Evolutionary conservation across 2,329 filamentous ascomycete species (phyloP).

Genomic region (Hypoxylon sp.): DNA sequence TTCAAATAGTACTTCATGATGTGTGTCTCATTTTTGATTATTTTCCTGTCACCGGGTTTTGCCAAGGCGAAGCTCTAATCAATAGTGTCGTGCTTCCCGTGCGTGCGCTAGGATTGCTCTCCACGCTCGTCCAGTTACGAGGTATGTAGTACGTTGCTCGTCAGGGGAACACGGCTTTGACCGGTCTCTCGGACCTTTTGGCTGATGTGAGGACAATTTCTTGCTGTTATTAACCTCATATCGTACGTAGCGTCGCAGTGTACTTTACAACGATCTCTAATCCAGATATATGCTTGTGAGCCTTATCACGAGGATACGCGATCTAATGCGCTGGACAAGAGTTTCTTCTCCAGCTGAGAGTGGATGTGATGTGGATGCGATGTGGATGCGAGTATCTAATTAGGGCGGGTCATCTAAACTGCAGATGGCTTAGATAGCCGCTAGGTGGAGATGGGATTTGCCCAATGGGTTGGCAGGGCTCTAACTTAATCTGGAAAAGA

Average conservation of each 20-base stretch:
- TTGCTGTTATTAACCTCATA: slow-evolving; percentile 2
- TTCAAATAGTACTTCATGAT: neutral
- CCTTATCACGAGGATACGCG: slow-evolving; percentile 9
- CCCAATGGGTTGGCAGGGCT: slow-evolving; percentile 2
- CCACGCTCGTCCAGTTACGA: neutral
- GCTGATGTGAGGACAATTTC: neutral
- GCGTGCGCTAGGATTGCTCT: neutral
- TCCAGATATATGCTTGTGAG: neutral
- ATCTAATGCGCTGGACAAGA: slow-evolving; percentile 6
- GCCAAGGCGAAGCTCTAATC: neutral
- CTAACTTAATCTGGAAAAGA: slow-evolving; percentile 7
- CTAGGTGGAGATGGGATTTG: slow-evolving; percentile 4
- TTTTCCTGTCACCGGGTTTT: neutral
- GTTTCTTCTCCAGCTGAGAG: neutral
- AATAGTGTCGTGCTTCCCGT: slow-evolving; percentile 13
- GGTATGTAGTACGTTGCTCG: neutral
- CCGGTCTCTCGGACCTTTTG: neutral
- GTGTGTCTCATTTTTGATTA: neutral
- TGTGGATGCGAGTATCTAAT: slow-evolving; percentile 2
- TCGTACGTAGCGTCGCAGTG: slow-evolving; percentile 1
- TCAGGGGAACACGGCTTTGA: neutral
- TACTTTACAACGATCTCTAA: neutral
- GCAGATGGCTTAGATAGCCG: neutral
- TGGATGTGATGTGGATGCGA: no score
- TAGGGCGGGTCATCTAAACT: slow-evolving; percentile 12